Conservation (phyloP, 2,329 filamentous ascomycete genomes). For the Pseudodiploospora longispora region DNA sequence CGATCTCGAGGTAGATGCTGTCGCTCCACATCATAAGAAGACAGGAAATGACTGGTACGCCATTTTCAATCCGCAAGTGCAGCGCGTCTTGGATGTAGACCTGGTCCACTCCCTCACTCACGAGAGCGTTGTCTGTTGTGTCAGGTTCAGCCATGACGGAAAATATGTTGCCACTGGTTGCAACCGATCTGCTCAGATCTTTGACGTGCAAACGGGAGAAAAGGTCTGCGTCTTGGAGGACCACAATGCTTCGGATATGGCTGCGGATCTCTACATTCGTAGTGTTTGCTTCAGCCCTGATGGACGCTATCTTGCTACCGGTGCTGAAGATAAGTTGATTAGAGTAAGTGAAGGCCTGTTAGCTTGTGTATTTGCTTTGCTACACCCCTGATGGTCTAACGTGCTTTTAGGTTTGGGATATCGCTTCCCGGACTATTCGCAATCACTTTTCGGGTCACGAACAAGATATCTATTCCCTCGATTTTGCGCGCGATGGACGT, state of each 20-base stretch:
- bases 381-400: constrained; percentile 5
- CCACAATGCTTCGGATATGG: constrained; percentile 67
- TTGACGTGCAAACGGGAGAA: constrained; percentile 79
- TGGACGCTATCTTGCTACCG: constrained; percentile 86
- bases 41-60: constrained; percentile 90
- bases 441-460: constrained; percentile 95
- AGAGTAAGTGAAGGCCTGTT: constrained; percentile 50
- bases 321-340: constrained; percentile 96
- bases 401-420: constrained; percentile 80
- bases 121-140: constrained; percentile 96
- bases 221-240: constrained; percentile 89
- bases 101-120: constrained; percentile 88
- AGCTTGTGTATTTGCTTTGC: not conserved
- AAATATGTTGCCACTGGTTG: constrained; percentile 95
- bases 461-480: constrained; percentile 95
- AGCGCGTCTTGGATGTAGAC: constrained; percentile 84
- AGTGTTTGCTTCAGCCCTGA: constrained; percentile 99
- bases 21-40: constrained; percentile 82
- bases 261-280: constrained; percentile 90
- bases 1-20: constrained; percentile 77
- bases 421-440: constrained; percentile 71
- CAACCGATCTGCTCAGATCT: constrained; percentile 98
- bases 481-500: constrained; percentile 87
- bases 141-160: constrained; percentile 91
- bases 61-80: constrained; percentile 89